Conservation (phyloP, 805 yeast species). For the Lipomyces kockii region DNA sequence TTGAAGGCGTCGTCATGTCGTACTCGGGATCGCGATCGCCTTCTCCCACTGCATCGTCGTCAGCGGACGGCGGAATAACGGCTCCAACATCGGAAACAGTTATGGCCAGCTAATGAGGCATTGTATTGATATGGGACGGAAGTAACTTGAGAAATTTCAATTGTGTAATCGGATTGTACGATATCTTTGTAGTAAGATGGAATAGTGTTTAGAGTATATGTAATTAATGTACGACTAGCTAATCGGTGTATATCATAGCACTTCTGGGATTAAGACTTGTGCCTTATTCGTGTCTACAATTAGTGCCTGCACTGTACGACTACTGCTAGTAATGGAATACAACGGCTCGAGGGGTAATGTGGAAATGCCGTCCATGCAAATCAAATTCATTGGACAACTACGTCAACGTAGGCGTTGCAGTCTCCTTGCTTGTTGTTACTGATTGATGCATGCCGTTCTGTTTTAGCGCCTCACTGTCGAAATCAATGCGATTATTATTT, state of each 20-base stretch:
- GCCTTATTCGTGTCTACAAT: too few relatives aligned
- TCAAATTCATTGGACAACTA: too few relatives aligned
- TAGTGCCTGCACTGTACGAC: too few relatives aligned
- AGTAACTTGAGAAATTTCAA: neutral
- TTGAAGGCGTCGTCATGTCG: slow-evolving; percentile 11
- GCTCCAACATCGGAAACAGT: neutral
- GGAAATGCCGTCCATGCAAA: neutral
- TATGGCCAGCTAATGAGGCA: neutral
- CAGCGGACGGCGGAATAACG: neutral
- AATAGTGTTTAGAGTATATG: neutral
- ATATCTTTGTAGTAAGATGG: neutral
- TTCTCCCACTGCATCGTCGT: neutral
- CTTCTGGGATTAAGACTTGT: too few relatives aligned
- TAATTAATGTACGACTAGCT: neutral
- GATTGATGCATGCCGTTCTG: neutral
- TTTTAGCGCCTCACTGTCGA: neutral
- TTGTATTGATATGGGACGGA: neutral
- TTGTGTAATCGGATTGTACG: neutral
- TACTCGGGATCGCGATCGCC: slow-evolving; percentile 22
- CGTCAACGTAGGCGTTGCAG: too few relatives aligned
- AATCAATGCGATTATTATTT: too few relatives aligned
- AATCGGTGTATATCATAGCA: too few relatives aligned
- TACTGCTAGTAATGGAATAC: neutral
- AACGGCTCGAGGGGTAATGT: neutral
- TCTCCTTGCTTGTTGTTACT: too few relatives aligned